Conservation (phyloP, 306 rosid genomes). For the Pyrus pyrifolia region DNA sequence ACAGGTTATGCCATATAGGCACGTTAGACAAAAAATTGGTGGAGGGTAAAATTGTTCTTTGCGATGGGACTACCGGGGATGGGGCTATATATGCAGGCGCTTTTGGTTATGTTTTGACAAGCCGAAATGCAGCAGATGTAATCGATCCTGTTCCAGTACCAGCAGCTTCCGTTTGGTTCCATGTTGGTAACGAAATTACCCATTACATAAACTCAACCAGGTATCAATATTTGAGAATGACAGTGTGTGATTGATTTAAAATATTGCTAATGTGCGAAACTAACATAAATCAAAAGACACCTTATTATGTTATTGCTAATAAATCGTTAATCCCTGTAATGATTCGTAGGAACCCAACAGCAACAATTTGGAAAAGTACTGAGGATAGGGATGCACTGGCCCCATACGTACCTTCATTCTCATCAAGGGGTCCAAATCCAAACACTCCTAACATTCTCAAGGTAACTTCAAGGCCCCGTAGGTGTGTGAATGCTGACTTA, state of each 20-base stretch:
- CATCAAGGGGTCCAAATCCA: slow-evolving; percentile 60
- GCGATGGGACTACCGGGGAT: background rate
- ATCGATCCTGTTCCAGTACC: slow-evolving; percentile 19
- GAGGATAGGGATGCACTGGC: slow-evolving; percentile 18
- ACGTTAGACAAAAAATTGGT: slow-evolving; percentile 22
- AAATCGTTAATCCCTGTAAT: background rate
- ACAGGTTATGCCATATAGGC: background rate
- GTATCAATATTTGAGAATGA: background rate
- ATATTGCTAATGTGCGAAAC: no score
- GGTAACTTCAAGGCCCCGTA: background rate
- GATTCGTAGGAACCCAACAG: slow-evolving; percentile 16
- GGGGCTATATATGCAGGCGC: slow-evolving; percentile 10
- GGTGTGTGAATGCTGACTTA: no score
- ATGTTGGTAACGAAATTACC: background rate
- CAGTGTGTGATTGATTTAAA: no score
- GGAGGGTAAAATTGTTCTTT: slow-evolving; percentile 46
- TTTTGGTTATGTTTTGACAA: slow-evolving; percentile 21
- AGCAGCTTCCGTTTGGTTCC: background rate
- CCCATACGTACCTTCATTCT: slow-evolving; percentile 25
- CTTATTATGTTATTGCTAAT: background rate
- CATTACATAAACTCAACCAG: slow-evolving; percentile 19
- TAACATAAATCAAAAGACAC: no score
- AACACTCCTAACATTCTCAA: slow-evolving; percentile 30
- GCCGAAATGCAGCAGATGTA: background rate
- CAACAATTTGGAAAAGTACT: slow-evolving; percentile 31